phyloP scores from a whole-genome alignment of 192 early-diverging fungal genomes.

The Gorgonomyces haynaldii region DNA sequence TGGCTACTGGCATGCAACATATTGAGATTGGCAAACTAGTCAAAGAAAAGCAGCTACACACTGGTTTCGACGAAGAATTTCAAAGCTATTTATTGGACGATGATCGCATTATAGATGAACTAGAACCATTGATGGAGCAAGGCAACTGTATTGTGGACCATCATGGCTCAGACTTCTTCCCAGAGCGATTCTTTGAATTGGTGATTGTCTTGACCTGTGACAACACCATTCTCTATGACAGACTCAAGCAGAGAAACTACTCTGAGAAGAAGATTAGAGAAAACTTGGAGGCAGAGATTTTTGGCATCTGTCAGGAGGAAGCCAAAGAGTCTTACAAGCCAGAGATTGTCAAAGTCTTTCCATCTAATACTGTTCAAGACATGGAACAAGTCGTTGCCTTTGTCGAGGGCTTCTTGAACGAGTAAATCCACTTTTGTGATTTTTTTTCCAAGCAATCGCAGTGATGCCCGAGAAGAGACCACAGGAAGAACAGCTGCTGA shows the following conservation, averaged over 20 bases:
- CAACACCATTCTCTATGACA: conserved; percentile 65
- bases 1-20: conserved; percentile 55
- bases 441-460: too few species aligned
- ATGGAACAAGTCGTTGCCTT: too few species aligned
- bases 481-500: not conserved
- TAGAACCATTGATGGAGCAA: conserved; percentile 65
- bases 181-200: conserved; percentile 95
- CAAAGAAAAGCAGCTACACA: conserved; percentile 75
- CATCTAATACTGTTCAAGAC: conserved; percentile 68
- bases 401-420: too few species aligned
- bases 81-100: conserved; percentile 84
- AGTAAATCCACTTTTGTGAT: too few species aligned
- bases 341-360: conserved; percentile 71
- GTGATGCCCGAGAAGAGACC: too few species aligned
- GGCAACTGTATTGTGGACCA: conserved; percentile 89
- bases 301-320: conserved; percentile 88
- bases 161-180: conserved; percentile 92
- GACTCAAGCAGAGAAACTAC: conserved; percentile 57
- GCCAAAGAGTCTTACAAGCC: conserved; percentile 70
- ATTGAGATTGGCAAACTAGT: conserved; percentile 80
- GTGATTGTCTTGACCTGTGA: conserved; percentile 79
- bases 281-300: conserved; percentile 95
- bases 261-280: conserved; percentile 73
- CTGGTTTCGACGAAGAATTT: conserved; percentile 76
- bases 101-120: conserved; percentile 88